Base-by-base conservation (phyloP, 306 rosid species). In the Citrullus amarus region DNA sequence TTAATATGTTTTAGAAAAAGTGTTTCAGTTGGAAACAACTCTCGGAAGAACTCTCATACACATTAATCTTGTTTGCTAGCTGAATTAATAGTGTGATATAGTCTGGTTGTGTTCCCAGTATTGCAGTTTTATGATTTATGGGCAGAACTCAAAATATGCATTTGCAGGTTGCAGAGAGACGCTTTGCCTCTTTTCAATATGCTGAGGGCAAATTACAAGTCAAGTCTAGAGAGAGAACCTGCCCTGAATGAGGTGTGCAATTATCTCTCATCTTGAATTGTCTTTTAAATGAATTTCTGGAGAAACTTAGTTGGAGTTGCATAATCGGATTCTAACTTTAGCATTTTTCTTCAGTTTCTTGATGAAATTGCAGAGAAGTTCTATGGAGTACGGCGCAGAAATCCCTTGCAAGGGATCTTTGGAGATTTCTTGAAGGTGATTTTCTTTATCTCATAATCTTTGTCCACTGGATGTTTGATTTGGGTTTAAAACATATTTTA, bases 341-440 rank as follows among this genome's bases (percentile, higher is more conserved):
- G 5, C 30, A 62, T 76, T 81, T 68, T 83, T 86, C 67, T 84
- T 80, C 81, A 96, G 99, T 87, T 96, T 91, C 89, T 91, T 39
- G 99, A 96, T 79, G 96, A 91, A 28, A 85, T 92, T 46, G 97
- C 92, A 3, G 93, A 88, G 87, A 96, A 83, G 82, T 92, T 92
- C 84, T 96, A 84, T 62, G 96, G 96, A 76, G 96, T 96, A 50
- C 88, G 87, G 43, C 88, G 97, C 69, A 91, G 85, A 85, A 92
- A 90, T 81, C 97, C 99, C 2, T 79, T 92, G 62, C 91, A 88
- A 91, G 99, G 99, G 28, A 86, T 96, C 93, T 90, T 96, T 60
- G 97, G 96, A 55, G 98, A 96, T 83, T 92, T 96, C 83, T 90
- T 92, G 80, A 96, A 91, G 99, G 99, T 78, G 9, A 44, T 32